Conservation (phyloP, 352 stramenopile species). For the Saprolegnia parasitica region DNA sequence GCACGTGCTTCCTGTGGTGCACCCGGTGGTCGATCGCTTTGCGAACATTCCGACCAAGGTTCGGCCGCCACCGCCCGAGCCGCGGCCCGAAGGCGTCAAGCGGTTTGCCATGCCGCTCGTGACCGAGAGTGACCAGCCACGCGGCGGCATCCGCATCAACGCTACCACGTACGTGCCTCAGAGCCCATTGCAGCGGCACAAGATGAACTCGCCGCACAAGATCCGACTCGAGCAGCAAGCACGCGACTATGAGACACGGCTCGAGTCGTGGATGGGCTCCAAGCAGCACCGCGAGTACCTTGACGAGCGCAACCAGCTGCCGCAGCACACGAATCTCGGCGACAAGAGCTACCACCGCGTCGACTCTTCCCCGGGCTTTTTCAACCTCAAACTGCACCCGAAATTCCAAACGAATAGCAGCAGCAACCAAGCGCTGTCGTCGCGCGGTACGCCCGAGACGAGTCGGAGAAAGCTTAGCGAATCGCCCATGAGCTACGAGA, state of each 20-base stretch:
- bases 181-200: constrained; percentile 5
- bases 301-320: constrained; percentile 22
- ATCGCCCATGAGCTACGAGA: constrained; percentile 11
- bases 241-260: constrained; percentile 10
- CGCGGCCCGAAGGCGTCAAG: constrained; percentile 23
- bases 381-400: constrained; percentile 24
- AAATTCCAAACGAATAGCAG: background rate
- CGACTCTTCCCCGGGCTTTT: constrained; percentile 17
- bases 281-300: constrained; percentile 15
- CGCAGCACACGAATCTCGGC: constrained; percentile 5
- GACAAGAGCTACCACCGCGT: constrained; percentile 24
- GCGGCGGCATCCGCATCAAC: constrained; percentile 21
- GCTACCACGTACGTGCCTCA: constrained; percentile 13
- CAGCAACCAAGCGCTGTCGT: constrained; percentile 12
- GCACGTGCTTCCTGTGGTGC: constrained; percentile 21
- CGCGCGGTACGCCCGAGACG: background rate
- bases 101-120: constrained; percentile 18
- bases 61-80: constrained; percentile 1
- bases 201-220: constrained; percentile 1
- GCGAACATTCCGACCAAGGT: constrained; percentile 23
- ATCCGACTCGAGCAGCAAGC: constrained; percentile 6
- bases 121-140: constrained; percentile 1
- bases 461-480: background rate
- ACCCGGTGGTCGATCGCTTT: constrained; percentile 27
- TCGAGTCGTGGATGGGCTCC: constrained; percentile 15